Evolutionary conservation across 768 basidiomycete genomes (phyloP), one percentile per base, ranked within the genome.

Genomic region (Hypholoma fasciculare): DNA sequence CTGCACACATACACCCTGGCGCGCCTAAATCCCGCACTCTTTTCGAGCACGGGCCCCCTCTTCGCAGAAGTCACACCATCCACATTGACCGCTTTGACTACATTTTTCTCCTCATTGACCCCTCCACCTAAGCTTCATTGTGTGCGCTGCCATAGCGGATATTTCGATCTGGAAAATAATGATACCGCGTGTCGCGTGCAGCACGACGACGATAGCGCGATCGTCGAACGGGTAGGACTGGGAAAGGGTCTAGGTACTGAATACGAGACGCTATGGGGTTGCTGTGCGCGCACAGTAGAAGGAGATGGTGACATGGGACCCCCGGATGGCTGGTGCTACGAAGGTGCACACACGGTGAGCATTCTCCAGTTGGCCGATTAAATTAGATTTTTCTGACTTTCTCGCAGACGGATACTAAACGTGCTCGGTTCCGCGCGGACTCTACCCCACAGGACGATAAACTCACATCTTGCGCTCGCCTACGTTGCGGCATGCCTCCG

Each of bases 291-390:
- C 65, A 86, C 82, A 0, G 86, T 85, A 6, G 86, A 90, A 23
- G 90, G 90, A 0, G 85, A 88, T 61, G 90, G 91, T 1, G 87
- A 90, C 60, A 87, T 88, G 74, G 90, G 90, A 0, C 90, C 91
- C 1, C 91, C 90, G 1, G 89, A 91, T 67, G 91, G 90, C 1
- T 93, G 89, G 89, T 93, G 90, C 65, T 92, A 91, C 64, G 90
- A 92, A 69, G 90, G 90, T 3, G 82, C 80, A 69, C 90, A 93
- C 69, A 92, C 90, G 7, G 86, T 87, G 51, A 59, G 84, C 80
- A 44, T 52, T 44, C 37, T 40, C 50, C 76, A 19, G 49, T 34
- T 7, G 49, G 36, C 34, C 7, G 44, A 20, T 52, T 51, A 19
- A 6, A 39, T 26, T 11, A 20, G 17, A 14, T 8, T 27, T 39